phyloP scores from a whole-genome alignment of 192 early-diverging fungal species.

The Gorgonomyces haynaldii region DNA sequence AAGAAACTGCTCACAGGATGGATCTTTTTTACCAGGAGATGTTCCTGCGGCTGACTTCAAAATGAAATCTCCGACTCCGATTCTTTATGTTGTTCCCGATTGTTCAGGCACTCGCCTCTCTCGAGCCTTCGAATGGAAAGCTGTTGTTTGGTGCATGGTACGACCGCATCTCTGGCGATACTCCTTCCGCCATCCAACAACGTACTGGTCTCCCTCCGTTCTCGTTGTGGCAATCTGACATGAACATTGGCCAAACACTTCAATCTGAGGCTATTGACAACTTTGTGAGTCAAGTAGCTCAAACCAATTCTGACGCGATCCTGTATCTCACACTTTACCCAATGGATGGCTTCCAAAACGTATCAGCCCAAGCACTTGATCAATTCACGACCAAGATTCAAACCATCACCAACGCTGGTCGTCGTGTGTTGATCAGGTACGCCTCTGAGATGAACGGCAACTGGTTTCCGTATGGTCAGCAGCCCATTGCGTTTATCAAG shows the following conservation, averaged over 20 bases:
- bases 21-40: no score
- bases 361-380: slow-evolving; percentile 12
- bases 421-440: slow-evolving; percentile 19
- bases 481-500: slow-evolving; percentile 15
- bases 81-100: no score
- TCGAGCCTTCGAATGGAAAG: no score
- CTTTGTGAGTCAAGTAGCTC: slow-evolving; percentile 15
- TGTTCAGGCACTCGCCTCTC: no score
- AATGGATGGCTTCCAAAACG: slow-evolving; percentile 11
- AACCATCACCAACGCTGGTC: neutral
- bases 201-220: neutral
- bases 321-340: slow-evolving; percentile 28
- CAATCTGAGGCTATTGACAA: neutral
- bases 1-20: no score
- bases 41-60: no score
- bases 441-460: slow-evolving; percentile 31
- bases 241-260: slow-evolving; percentile 18
- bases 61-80: no score
- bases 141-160: no score
- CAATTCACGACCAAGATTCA: slow-evolving; percentile 2
- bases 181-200: neutral
- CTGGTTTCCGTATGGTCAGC: slow-evolving; percentile 26
- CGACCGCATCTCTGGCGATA: slow-evolving; percentile 3
- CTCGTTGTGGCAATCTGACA: slow-evolving; percentile 16
- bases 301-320: slow-evolving; percentile 19